phyloP scores from a whole-genome alignment of 768 basidiomycete genomes.

The Psilocybe sp. region DNA sequence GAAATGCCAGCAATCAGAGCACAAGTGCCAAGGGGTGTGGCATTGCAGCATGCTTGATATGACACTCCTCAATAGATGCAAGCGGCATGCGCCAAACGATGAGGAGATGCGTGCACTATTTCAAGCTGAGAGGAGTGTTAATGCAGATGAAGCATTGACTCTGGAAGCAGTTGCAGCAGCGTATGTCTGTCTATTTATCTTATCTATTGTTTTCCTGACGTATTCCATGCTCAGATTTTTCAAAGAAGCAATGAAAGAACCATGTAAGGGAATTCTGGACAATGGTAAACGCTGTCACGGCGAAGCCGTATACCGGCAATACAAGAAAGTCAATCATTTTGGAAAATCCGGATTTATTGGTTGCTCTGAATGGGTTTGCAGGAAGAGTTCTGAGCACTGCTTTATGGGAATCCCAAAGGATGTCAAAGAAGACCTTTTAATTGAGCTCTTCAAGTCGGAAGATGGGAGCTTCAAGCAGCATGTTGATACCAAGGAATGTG shows the following conservation, averaged over 20 bases:
- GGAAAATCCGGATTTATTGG: slow-evolving; percentile 2
- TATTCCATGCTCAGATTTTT: too few species aligned
- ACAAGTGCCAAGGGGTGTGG: slow-evolving; percentile 3
- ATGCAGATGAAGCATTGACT: not conserved
- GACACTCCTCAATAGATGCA: slow-evolving; percentile 2
- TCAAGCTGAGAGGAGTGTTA: not conserved
- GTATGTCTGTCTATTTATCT: too few species aligned
- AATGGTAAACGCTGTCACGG: not conserved
- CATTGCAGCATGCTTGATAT: slow-evolving; percentile 5
- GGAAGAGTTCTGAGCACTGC: slow-evolving; percentile 1
- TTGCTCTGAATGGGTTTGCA: not conserved
- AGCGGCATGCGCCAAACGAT: not conserved
- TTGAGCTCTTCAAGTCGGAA: slow-evolving; percentile 1
- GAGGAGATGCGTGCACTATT: not conserved
- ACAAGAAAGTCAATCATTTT: not conserved
- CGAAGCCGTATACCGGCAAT: not conserved
- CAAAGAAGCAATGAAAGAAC: slow-evolving; percentile 5
- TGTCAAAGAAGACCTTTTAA: not conserved
- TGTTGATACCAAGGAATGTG: not conserved
- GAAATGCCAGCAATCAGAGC: not conserved
- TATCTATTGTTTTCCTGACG: not conserved
- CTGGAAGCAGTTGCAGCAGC: not conserved
- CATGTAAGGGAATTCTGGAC: not conserved
- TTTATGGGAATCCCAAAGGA: slow-evolving; percentile 3
- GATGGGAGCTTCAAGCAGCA: not conserved